Percentiles rank a stretch among this genome's conserved stretches.
These are phyloP conservation scores for Carex kokanica DNA, from an alignment of 176 grass and related monocot genomes.

Conservation along the genomic window DNA sequence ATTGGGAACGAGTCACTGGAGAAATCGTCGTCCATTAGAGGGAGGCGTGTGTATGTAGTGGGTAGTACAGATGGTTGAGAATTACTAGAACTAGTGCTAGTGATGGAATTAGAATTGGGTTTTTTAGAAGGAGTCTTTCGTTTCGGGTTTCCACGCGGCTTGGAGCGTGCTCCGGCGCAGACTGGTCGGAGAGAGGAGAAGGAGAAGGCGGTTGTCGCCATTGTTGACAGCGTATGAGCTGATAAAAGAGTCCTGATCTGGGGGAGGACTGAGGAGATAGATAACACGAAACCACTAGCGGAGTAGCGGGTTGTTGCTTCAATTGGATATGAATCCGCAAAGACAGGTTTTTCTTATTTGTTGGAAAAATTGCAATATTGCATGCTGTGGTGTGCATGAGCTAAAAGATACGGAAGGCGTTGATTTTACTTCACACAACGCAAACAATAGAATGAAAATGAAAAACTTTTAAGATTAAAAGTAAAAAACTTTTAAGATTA, in stretches of 20 bases:
- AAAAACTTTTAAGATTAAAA: no score
- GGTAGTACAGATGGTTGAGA: conserved; percentile 29
- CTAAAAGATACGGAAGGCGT: no score
- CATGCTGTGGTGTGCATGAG: no score
- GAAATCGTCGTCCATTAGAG: conserved; percentile 34
- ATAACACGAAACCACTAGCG: neutral
- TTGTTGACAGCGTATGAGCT: neutral
- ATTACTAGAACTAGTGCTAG: conserved; percentile 12
- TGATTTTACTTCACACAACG: no score
- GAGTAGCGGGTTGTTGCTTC: neutral
- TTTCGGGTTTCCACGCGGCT: neutral
- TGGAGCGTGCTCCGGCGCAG: conserved; percentile 48
- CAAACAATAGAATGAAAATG: no score
- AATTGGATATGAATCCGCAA: neutral
- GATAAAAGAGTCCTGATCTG: neutral
- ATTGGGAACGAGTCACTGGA: conserved; percentile 1
- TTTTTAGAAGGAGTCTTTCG: conserved; percentile 24
- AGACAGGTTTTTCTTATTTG: no score
- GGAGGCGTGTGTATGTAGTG: conserved; percentile 80
- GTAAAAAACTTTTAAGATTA: no score
- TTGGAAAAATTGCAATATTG: no score
- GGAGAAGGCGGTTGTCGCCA: conserved; percentile 37
- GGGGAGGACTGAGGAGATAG: neutral
- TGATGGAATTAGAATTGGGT: conserved; percentile 22
- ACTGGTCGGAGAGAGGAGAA: conserved; percentile 55